A percentile compares a stretch with the other conserved stretches of the same genome.
Evolutionary conservation across 169 alveolate genomes (phyloP).

Genomic region (Babesia caballi): DNA sequence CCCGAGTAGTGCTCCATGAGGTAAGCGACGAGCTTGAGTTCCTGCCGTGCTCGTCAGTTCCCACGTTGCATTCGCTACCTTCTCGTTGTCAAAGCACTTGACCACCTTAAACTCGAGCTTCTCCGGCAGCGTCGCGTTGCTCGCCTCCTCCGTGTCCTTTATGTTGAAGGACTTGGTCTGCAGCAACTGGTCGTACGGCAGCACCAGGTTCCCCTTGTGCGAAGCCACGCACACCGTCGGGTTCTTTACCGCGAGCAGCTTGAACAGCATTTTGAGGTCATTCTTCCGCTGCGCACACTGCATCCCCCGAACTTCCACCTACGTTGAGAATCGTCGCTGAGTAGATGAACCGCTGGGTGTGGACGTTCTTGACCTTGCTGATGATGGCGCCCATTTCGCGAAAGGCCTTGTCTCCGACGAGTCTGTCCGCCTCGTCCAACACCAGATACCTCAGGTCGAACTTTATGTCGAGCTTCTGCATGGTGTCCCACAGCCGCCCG

Average conservation of each 20-base stretch:
- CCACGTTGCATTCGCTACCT: background rate
- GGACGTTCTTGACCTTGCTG: constrained; percentile 4
- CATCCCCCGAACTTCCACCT: background rate
- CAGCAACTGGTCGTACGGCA: constrained; percentile 42
- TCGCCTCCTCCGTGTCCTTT: constrained; percentile 6
- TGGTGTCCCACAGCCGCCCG: constrained; percentile 71
- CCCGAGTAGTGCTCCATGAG: constrained; percentile 44
- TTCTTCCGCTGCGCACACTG: constrained; percentile 16
- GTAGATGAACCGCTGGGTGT: constrained; percentile 31
- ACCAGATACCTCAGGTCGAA: constrained; percentile 79
- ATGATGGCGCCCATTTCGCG: constrained; percentile 48
- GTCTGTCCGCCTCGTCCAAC: constrained; percentile 92
- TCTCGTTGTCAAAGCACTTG: constrained; percentile 43
- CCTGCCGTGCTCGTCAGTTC: constrained; percentile 8
- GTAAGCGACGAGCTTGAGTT: constrained; percentile 46
- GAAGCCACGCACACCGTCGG: constrained; percentile 54
- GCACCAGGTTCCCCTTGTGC: constrained; percentile 26
- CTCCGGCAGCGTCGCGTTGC: constrained; percentile 40
- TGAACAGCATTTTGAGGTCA: constrained; percentile 30
- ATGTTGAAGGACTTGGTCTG: constrained; percentile 12
- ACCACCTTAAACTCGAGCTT: constrained; percentile 30
- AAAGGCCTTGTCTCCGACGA: constrained; percentile 77
- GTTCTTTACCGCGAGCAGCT: constrained; percentile 32
- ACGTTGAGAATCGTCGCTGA: constrained; percentile 66
- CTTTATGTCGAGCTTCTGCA: constrained; percentile 66